Conservation (phyloP, 2,329 filamentous ascomycete species). For the Xylariaceae sp. region DNA sequence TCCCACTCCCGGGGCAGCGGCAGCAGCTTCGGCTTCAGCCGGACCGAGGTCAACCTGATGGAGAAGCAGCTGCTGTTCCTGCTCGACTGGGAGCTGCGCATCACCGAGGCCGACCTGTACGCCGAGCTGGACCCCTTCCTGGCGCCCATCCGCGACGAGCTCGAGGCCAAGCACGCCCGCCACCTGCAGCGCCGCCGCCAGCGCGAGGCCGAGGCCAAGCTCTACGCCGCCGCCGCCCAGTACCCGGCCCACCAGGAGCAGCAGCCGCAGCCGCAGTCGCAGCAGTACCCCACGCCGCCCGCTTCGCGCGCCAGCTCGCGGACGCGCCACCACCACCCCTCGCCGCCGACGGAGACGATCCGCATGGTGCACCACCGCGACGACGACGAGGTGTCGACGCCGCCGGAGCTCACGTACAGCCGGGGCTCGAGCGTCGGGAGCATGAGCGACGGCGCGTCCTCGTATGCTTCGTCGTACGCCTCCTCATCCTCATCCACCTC, state of each 20-base stretch:
- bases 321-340: conserved; percentile 29
- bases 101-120: conserved; percentile 80
- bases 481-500: conserved; percentile 30
- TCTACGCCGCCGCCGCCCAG: conserved; percentile 27
- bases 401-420: conserved; percentile 40
- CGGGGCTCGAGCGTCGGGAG: too few relatives aligned
- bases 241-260: neutral
- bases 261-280: too few relatives aligned
- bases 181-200: conserved; percentile 37
- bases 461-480: too few relatives aligned
- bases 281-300: conserved; percentile 41
- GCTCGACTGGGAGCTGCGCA: conserved; percentile 87
- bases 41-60: conserved; percentile 98
- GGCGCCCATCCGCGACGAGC: conserved; percentile 64
- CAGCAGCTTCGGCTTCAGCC: conserved; percentile 77
- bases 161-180: conserved; percentile 43
- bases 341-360: conserved; percentile 29
- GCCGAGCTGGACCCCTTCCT: conserved; percentile 82
- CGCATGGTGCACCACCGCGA: conserved; percentile 26
- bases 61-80: conserved; percentile 96
- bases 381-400: conserved; percentile 29
- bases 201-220: conserved; percentile 36
- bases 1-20: too few relatives aligned
- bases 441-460: too few relatives aligned
- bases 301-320: conserved; percentile 34